Evolutionary conservation across 2,329 filamentous ascomycete genomes (phyloP), one percentile per base, ranked within the genome.

Genomic region (Claviceps quebecensis): DNA sequence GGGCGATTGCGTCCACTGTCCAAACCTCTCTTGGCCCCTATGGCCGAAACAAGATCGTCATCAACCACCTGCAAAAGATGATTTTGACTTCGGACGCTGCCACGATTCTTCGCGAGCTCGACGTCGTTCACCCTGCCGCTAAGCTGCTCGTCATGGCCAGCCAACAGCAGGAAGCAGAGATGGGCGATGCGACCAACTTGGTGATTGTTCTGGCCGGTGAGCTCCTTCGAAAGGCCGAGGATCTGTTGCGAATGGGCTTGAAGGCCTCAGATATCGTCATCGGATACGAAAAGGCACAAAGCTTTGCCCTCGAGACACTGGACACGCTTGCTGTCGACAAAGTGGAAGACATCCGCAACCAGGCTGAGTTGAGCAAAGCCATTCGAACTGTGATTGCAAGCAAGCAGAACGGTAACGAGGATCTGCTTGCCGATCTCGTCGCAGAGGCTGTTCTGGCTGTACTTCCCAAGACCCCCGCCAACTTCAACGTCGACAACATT

Each of bases 11-110:
- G 53, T 87, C 86, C 63, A 98, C 93, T 49, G 93, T 98, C 48
- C 89, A 95, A 75, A 97, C 93, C 52, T 97, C 93, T 45, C 80
- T 98, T 38, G 94, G 93, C 49, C 93, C 93, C 54, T 96, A 95
- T 71, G 93, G 93, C 64, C 87, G 93, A 71, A 98, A 98, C 78
- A 98, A 98, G 76, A 90, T 98, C 66, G 88, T 98, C 73, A 97
- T 98, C 77, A 98, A 98, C 77, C 94, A 98, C 73, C 78, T 98
- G 56, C 88, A 95, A 71, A 98, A 98, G 78, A 96, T 98, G 93
- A 95, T 96, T 62, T 77, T 98, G 58, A 98, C 94, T 60, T 97
- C 90, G 55, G 93, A 98, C 66, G 93, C 93, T 58, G 93, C 93
- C 58, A 97, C 93, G 44, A 98, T 98, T 66, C 79, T 98, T 61